phyloP scores from a whole-genome alignment of 2,329 filamentous ascomycete species.

The Fusarium globosum region DNA sequence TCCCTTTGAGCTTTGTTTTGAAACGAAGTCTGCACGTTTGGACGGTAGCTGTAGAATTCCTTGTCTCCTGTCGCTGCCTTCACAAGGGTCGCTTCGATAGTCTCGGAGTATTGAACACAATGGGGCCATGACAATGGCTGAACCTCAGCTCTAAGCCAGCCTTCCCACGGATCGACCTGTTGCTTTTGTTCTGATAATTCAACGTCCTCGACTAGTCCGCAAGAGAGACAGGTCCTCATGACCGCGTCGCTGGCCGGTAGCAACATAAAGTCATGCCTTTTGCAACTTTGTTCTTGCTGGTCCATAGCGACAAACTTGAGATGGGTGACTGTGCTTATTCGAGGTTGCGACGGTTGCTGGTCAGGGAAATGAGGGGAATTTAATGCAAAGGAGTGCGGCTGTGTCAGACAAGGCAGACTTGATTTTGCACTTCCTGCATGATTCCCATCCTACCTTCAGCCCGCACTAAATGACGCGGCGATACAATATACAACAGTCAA shows the following conservation, averaged over 20 bases:
- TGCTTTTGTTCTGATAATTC: rapidly evolving
- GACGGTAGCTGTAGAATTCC: neutral
- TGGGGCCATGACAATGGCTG: rapidly evolving
- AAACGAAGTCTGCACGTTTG: neutral
- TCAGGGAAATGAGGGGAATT: neutral
- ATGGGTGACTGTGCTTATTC: neutral
- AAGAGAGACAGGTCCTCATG: neutral
- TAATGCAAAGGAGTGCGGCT: rapidly evolving
- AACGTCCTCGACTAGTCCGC: neutral
- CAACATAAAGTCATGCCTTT: neutral
- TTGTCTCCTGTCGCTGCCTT: rapidly evolving
- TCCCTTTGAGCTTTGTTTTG: neutral
- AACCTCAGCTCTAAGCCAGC: rapidly evolving
- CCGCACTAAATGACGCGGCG: rapidly evolving
- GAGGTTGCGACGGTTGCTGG: rapidly evolving
- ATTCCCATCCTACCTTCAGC: neutral
- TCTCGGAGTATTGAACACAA: neutral
- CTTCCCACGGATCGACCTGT: rapidly evolving
- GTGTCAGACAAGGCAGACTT: neutral
- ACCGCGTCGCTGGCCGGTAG: rapidly evolving
- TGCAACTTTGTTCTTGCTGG: rapidly evolving
- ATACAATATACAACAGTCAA: neutral
- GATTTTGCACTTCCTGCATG: neutral
- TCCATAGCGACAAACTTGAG: rapidly evolving
- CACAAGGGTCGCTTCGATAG: rapidly evolving